Evolutionary conservation across 306 rosid genomes (phyloP), one percentile per base, ranked within the genome.

Genomic region (Calophaca sinica): DNA sequence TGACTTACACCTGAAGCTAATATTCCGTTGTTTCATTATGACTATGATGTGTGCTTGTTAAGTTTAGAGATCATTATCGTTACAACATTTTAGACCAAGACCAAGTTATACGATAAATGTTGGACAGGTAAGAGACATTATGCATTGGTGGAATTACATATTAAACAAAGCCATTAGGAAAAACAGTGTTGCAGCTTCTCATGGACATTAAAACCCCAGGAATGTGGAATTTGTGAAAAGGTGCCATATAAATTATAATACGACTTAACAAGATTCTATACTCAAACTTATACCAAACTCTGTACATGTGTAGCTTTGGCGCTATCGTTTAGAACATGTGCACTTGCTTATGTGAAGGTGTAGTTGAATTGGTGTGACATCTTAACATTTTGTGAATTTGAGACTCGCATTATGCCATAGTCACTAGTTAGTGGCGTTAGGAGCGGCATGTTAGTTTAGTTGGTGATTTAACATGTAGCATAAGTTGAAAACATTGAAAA

Each of bases 101-200:
- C 26, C 42, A 5, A 42, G 53, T 11, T 59, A n/a, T 59, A 32
- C 64, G 26, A 14, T 79, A 44, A 36, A 57, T 55, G 55, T 50
- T 64, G 14, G 9, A 49, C 59, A 68, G 63, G 70, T 81, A 48
- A 65, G 79, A 73, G 57, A 52, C 3, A 5, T 44, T 58, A 38
- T 1, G 70, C 57, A 32, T 36, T 3, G 67, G 42, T 26, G 12
- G 71, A 74, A 73, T 65, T 59, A 9, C 11, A 26, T 48, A 5
- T 62, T 12, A 20, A 13, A 73, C n/a, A 57, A 44, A 33, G 12
- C 67, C 39, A 45, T 32, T 48, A 44, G 39, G 20, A 68, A 48
- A 77, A 8, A 51, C 29, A 50, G 26, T 10, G 65, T 52, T 62
- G 72, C 80, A 68, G 31, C 26, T 55, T 36, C 46, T 63, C 58